Conservation (phyloP, 768 basidiomycete species). For the Boletus pseudopeckii region DNA sequence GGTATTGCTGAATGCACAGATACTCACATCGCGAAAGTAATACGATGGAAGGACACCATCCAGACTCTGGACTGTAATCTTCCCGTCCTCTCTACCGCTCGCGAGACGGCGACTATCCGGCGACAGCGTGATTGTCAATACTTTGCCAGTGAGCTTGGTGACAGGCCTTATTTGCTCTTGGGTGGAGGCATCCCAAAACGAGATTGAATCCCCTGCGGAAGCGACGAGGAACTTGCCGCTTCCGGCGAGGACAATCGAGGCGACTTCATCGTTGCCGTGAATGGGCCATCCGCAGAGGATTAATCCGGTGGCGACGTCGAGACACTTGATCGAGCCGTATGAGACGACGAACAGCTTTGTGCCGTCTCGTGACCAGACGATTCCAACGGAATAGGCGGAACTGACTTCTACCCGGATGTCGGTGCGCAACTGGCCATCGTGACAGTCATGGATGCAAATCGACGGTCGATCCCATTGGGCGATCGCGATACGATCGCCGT, state of each 20-base stretch:
- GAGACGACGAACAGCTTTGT: not conserved
- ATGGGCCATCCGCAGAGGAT: not conserved
- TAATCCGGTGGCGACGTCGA: not conserved
- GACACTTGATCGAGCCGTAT: not conserved
- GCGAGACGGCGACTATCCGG: too few relatives aligned
- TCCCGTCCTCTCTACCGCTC: too few relatives aligned
- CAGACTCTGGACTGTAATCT: too few relatives aligned
- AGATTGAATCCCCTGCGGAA: not conserved
- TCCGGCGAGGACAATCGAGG: not conserved
- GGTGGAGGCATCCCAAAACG: not conserved
- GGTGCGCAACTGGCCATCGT: not conserved
- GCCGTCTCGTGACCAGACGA: not conserved
- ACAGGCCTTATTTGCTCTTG: not conserved
- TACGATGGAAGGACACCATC: too few relatives aligned
- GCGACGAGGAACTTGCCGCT: not conserved
- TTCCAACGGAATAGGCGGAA: not conserved
- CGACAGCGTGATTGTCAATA: too few relatives aligned
- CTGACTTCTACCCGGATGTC: not conserved
- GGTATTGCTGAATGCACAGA: too few relatives aligned
- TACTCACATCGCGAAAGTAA: too few relatives aligned
- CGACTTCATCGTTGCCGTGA: not conserved
- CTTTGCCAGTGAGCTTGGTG: not conserved
- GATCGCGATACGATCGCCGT: not conserved
- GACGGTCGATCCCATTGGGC: not conserved
- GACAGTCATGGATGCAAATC: not conserved